Evolutionary conservation across 805 yeast species (phyloP).

Genomic region (Torulaspora microellipsoides): DNA sequence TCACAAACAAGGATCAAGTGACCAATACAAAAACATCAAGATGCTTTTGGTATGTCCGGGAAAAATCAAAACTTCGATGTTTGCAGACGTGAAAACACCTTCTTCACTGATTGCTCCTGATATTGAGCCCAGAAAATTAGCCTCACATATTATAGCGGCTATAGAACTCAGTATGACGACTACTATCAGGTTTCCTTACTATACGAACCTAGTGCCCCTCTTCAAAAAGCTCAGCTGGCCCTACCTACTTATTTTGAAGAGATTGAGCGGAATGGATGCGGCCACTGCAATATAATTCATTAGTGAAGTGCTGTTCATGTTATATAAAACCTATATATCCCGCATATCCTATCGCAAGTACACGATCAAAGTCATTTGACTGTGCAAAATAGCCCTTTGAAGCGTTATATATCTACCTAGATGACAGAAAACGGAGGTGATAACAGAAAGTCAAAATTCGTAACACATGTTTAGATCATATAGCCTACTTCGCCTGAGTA

Average conservation of each 20-base stretch:
- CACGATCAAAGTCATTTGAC: too few relatives aligned
- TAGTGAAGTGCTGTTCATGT: not conserved
- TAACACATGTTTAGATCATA: too few relatives aligned
- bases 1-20: conserved; percentile 43
- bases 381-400: too few relatives aligned
- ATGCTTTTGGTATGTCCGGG: conserved; percentile 84
- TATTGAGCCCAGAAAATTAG: conserved; percentile 63
- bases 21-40: conserved; percentile 41
- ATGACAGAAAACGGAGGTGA: too few relatives aligned
- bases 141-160: conserved; percentile 50
- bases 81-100: conserved; percentile 69
- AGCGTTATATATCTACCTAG: too few relatives aligned
- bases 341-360: too few relatives aligned
- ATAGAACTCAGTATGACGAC: conserved; percentile 60
- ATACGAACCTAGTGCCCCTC: conserved; percentile 69
- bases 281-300: conserved; percentile 21
- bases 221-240: conserved; percentile 73
- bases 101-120: conserved; percentile 76
- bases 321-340: too few relatives aligned
- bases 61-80: conserved; percentile 73
- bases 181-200: conserved; percentile 68
- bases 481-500: conserved; percentile 1
- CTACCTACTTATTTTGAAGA: conserved; percentile 35
- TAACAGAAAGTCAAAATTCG: too few relatives aligned
- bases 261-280: conserved; percentile 58